These are phyloP conservation scores for Gracilaria caudata DNA, from an alignment of 23 red algal genomes.

Conservation along the genomic window DNA sequence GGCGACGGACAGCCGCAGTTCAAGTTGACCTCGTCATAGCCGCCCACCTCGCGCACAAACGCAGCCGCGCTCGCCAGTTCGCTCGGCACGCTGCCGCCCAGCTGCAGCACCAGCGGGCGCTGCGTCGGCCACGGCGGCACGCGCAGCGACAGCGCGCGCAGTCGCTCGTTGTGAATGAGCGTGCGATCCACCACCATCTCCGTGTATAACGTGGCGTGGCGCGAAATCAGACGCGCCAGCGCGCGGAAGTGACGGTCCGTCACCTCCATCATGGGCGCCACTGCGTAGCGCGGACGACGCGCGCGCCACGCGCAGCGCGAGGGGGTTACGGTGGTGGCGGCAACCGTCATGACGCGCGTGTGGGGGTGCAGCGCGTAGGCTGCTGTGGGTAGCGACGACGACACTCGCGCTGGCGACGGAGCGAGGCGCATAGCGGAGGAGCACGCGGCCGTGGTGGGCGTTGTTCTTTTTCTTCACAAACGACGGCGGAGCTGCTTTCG, in stretches of 20 bases:
- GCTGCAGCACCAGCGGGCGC: conserved; percentile 84
- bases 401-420: background rate
- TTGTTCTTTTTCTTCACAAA: too few species aligned
- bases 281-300: conserved; percentile 49
- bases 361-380: background rate
- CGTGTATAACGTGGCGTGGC: conserved; percentile 87
- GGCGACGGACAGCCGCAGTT: conserved; percentile 97
- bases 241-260: conserved; percentile 93
- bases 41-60: conserved; percentile 54
- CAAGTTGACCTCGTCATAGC: conserved; percentile 90
- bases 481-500: too few species aligned
- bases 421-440: background rate
- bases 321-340: background rate
- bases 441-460: too few species aligned
- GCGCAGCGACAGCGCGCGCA: conserved; percentile 40
- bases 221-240: conserved; percentile 76
- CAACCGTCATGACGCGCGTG: background rate
- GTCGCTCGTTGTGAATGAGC: conserved; percentile 72
- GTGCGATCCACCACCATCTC: conserved; percentile 99
- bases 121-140: conserved; percentile 57
- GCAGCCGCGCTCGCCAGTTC: conserved; percentile 70
- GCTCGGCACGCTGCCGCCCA: conserved; percentile 80
- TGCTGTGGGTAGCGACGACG: background rate
- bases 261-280: conserved; percentile 99
- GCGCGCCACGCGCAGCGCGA: background rate